Evolutionary conservation across 257 asterid genomes (phyloP).

Genomic region (Solanum virginianum): DNA sequence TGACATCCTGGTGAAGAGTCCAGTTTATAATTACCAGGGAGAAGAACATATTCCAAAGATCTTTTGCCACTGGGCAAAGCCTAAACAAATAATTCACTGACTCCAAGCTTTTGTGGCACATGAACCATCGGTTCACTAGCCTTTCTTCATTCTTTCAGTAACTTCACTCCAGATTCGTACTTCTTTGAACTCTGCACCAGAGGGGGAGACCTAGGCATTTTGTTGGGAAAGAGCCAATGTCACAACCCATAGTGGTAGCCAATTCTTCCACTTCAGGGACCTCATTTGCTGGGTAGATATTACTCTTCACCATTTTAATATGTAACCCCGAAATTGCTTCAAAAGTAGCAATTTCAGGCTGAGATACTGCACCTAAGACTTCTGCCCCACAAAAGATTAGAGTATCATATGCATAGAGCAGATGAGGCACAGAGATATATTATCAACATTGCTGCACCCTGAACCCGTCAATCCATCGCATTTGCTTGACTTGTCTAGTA

Average conservation of each 20-base stretch:
- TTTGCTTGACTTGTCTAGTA: not conserved
- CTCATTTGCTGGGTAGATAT: not conserved
- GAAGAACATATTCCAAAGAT: not conserved
- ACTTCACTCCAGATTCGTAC: not conserved
- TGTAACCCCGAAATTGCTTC: not conserved
- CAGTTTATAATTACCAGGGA: not conserved
- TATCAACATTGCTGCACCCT: not conserved
- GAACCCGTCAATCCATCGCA: not conserved
- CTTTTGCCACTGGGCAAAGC: not conserved
- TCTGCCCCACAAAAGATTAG: not conserved
- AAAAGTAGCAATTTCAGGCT: not conserved
- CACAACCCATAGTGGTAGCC: not conserved
- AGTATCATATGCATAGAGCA: not conserved
- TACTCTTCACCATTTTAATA: not conserved
- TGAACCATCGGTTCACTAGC: not conserved
- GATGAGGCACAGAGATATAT: not conserved
- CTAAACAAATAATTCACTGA: not conserved
- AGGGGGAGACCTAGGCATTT: not conserved
- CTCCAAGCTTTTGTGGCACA: not conserved
- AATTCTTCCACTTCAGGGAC: not conserved
- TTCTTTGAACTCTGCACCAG: not conserved
- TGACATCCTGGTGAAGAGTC: not conserved
- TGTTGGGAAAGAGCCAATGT: not conserved
- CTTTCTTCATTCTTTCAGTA: not conserved
- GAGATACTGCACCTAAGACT: not conserved